Percentiles rank a stretch among this genome's conserved stretches.
Evolutionary conservation across 1,139 yeast species (phyloP).

Genomic region (Wickerhamomyces sp.): DNA sequence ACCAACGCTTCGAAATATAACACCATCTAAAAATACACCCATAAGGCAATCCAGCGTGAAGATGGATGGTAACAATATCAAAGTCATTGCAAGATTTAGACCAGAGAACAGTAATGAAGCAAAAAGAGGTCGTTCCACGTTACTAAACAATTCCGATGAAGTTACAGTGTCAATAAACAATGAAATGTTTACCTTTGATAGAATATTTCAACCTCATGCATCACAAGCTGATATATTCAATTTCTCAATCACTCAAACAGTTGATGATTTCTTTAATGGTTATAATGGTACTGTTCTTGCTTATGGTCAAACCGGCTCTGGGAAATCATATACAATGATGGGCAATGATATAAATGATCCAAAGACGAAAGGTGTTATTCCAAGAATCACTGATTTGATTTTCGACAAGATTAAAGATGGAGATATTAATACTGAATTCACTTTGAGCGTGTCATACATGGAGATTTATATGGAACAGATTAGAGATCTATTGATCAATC

Average conservation of each 20-base stretch:
- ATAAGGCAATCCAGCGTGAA: neutral
- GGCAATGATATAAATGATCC: conserved; percentile 49
- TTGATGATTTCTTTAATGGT: conserved; percentile 72
- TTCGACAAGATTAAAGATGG: conserved; percentile 53
- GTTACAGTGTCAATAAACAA: conserved; percentile 25
- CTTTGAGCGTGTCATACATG: conserved; percentile 68
- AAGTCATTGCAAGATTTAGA: conserved; percentile 63
- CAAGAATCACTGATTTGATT: conserved; percentile 64
- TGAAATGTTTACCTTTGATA: conserved; percentile 54
- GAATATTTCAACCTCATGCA: conserved; percentile 49
- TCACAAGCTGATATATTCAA: conserved; percentile 61
- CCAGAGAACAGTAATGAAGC: conserved; percentile 41
- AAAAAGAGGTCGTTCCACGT: conserved; percentile 17
- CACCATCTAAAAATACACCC: neutral
- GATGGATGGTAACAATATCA: conserved; percentile 35
- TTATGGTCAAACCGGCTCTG: conserved; percentile 88
- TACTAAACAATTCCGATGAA: conserved; percentile 31
- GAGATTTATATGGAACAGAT: conserved; percentile 81
- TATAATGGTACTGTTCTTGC: conserved; percentile 84
- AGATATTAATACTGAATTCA: conserved; percentile 54
- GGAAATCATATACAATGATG: conserved; percentile 84
- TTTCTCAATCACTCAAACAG: conserved; percentile 45
- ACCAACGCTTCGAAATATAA: too few relatives aligned
- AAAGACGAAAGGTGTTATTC: conserved; percentile 55
- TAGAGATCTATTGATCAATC: conserved; percentile 38